Evolutionary conservation across 179 eudicot species (phyloP).

Genomic region (Beta corolliflora): DNA sequence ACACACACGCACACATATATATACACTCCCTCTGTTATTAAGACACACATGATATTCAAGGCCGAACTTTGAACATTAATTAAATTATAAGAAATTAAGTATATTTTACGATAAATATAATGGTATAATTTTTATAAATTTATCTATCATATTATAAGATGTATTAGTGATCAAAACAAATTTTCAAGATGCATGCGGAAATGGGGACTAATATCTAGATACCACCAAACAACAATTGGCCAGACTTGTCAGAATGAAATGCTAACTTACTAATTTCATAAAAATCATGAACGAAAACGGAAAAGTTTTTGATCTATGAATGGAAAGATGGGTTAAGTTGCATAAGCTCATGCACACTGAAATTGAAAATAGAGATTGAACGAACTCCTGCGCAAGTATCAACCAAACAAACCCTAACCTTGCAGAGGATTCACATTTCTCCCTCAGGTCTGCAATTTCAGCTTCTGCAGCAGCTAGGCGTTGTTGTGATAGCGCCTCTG

Average conservation of each 20-base stretch:
- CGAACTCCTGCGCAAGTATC: background rate
- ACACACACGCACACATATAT: too few species aligned
- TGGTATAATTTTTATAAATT: too few species aligned
- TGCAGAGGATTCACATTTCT: constrained; percentile 66
- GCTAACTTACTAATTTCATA: background rate
- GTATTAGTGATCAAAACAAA: too few species aligned
- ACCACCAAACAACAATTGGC: background rate
- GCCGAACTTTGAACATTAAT: too few species aligned
- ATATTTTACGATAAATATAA: too few species aligned
- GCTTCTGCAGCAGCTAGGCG: constrained; percentile 92
- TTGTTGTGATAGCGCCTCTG: constrained; percentile 87
- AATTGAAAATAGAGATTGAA: background rate
- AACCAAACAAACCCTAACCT: constrained; percentile 43
- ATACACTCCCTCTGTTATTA: too few species aligned
- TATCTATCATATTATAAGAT: too few species aligned
- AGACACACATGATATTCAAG: too few species aligned
- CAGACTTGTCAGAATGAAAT: background rate
- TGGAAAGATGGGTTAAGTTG: too few species aligned
- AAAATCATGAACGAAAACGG: background rate
- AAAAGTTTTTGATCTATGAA: background rate
- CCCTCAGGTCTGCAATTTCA: constrained; percentile 83
- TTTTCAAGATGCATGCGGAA: too few species aligned
- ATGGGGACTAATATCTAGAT: background rate
- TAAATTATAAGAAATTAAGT: too few species aligned
- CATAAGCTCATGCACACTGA: background rate